These are phyloP conservation scores for Exserohilum turcica DNA, from an alignment of 2,329 filamentous ascomycete genomes.

Conservation along the genomic window DNA sequence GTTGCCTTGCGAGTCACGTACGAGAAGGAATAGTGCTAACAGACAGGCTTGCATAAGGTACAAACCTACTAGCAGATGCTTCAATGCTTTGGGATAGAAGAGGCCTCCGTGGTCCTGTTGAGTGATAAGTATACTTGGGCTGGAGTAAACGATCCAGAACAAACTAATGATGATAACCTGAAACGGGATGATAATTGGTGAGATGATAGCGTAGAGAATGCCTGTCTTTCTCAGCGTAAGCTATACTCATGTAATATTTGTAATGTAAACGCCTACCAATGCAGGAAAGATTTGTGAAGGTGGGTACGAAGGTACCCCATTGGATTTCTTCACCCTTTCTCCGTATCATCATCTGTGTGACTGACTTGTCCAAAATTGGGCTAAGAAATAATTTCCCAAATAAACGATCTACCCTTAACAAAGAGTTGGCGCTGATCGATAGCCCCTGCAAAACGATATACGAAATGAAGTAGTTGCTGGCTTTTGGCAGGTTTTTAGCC, in stretches of 20 bases:
- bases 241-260: background rate
- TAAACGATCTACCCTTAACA: conserved; percentile 9
- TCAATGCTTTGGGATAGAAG: conserved; percentile 19
- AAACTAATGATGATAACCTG: conserved; percentile 14
- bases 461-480: conserved; percentile 24
- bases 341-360: conserved; percentile 10
- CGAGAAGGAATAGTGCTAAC: conserved; percentile 13
- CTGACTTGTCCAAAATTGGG: conserved; percentile 13
- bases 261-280: conserved; percentile 12
- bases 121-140: conserved; percentile 3
- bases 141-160: conserved; percentile 18
- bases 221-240: conserved; percentile 7
- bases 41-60: conserved; percentile 16
- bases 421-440: conserved; percentile 12
- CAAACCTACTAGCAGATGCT: conserved; percentile 16
- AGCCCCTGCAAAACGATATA: conserved; percentile 21
- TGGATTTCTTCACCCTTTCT: conserved; percentile 8
- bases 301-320: conserved; percentile 15
- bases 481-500: conserved; percentile 24
- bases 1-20: conserved; percentile 10
- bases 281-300: conserved; percentile 23
- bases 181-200: conserved; percentile 15
- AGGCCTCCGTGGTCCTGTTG: conserved; percentile 4
- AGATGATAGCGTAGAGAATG: conserved; percentile 21
- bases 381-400: conserved; percentile 5